Conservation (phyloP, 768 basidiomycete genomes). For the Agrocybe chaxingu region DNA sequence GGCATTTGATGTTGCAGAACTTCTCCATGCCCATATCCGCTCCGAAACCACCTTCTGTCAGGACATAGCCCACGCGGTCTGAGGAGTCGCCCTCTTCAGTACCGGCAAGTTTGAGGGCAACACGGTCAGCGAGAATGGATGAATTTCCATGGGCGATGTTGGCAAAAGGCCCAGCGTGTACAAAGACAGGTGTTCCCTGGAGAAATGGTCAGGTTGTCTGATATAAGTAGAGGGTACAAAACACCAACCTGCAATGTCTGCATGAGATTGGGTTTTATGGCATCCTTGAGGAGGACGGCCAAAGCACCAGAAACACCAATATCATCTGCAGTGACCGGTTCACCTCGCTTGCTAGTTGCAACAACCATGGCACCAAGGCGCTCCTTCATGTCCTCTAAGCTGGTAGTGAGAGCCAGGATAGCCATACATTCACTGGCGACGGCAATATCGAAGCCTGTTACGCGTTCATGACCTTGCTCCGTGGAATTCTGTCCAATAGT, state of each 20-base stretch:
- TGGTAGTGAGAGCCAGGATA: conserved; percentile 87
- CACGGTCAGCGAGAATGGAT: conserved; percentile 95
- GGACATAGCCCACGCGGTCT: conserved; percentile 86
- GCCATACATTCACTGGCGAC: conserved; percentile 99
- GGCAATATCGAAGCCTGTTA: conserved; percentile 93
- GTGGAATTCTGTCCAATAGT: conserved; percentile 89
- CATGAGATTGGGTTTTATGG: conserved; percentile 99
- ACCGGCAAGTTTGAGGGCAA: conserved; percentile 95
- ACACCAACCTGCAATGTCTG: conserved; percentile 81
- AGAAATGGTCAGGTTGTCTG: conserved; percentile 1
- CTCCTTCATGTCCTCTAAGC: conserved; percentile 87
- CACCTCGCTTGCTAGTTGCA: conserved; percentile 86
- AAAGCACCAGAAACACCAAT: conserved; percentile 93
- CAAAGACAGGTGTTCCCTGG: conserved; percentile 95
- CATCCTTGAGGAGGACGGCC: conserved; percentile 96
- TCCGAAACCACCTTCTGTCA: conserved; percentile 98
- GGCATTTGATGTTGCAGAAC: conserved; percentile 99
- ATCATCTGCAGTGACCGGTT: conserved; percentile 94
- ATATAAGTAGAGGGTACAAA: neutral
- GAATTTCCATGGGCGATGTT: conserved; percentile 99
- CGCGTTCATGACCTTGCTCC: conserved; percentile 85
- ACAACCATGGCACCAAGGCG: conserved; percentile 97
- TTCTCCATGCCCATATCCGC: conserved; percentile 99
- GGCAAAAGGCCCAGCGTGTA: conserved; percentile 97
- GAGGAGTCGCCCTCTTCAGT: conserved; percentile 86